Base-by-base conservation (phyloP, 192 early-diverging fungal species). In the Diversispora epigaea region DNA sequence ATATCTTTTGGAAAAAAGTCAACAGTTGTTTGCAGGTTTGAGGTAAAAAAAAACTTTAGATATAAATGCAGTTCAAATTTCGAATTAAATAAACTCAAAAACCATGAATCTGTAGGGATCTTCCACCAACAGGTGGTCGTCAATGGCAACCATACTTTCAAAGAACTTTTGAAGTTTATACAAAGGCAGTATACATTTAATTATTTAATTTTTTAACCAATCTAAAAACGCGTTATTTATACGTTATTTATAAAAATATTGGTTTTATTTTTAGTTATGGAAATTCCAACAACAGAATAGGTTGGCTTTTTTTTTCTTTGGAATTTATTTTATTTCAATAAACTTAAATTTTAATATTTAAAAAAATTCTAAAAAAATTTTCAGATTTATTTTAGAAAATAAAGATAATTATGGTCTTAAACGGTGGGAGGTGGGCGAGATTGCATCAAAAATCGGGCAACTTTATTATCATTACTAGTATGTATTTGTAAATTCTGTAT, bases 401-500 rank as follows among this genome's bases (percentile, higher is more conserved):
- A 88, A 91, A 47, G 91, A 91, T 68, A 90, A 91, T 72, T 96
- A 98, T 80, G 96, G 95, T 21, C 79, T 99, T 68, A 98, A 99
- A 79, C 89, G 97, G 12, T 95, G 93, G 90, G 96, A 98, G 77
- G 96, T 99, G 67, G 97, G 97, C 32, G 97, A 99, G 77, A 95
- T 98, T 68, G 96, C 96, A 4, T 95, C 93, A 43, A 99, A 99
- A 78, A 97, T 99, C 76, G 97, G 96, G 0, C 97, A 96, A 84
- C 85, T 91, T 62, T 96, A 88, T 76, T 93, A 92, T 73, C 89
- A 91, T 61, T 91, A 91, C 77, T 93, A 91, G 84, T 90, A 85
- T 67, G 83, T 78, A 39, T 7, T 17, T 5, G 25, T 32, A 32
- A 0, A 32, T 32, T 32, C 25, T 32, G 25, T 2, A 32, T 2